Percentiles rank a stretch among this genome's conserved stretches.
These are phyloP conservation scores for Lippia alba DNA, from an alignment of 305 asterid genomes.

Conservation along the genomic window DNA sequence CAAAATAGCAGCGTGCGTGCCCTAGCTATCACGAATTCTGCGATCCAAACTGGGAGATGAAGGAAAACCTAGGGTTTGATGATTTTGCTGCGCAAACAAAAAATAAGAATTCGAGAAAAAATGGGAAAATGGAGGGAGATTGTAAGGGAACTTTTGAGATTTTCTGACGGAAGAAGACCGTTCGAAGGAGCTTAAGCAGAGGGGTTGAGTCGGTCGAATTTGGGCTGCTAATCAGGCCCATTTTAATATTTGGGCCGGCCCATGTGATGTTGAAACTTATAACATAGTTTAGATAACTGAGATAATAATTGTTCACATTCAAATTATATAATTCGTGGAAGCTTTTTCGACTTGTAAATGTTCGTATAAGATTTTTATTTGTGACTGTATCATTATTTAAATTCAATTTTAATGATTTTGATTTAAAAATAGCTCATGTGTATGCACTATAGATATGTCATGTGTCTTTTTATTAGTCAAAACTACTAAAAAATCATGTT, in stretches of 20 bases:
- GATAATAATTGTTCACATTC: no score
- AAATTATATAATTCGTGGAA: no score
- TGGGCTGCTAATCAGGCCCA: slow-evolving; percentile 4
- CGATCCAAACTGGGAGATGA: background rate
- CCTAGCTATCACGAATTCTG: slow-evolving; percentile 24
- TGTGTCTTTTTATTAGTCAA: no score
- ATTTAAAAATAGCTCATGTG: no score
- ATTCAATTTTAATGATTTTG: no score
- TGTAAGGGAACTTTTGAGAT: background rate
- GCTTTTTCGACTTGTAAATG: no score
- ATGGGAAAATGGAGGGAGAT: slow-evolving; percentile 10
- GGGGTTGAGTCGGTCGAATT: background rate
- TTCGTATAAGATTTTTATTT: no score
- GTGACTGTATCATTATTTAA: no score
- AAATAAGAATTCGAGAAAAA: background rate
- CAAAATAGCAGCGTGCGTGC: background rate
- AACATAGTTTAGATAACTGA: no score
- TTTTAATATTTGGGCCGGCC: background rate
- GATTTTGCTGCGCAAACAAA: background rate
- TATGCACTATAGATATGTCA: no score
- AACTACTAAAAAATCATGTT: no score
- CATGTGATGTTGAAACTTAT: background rate
- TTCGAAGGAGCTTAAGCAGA: background rate
- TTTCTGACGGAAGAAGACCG: background rate
- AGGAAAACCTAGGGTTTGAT: slow-evolving; percentile 24